phyloP scores from a whole-genome alignment of 78 protist genomes.

The Chrysochromulina parva region DNA sequence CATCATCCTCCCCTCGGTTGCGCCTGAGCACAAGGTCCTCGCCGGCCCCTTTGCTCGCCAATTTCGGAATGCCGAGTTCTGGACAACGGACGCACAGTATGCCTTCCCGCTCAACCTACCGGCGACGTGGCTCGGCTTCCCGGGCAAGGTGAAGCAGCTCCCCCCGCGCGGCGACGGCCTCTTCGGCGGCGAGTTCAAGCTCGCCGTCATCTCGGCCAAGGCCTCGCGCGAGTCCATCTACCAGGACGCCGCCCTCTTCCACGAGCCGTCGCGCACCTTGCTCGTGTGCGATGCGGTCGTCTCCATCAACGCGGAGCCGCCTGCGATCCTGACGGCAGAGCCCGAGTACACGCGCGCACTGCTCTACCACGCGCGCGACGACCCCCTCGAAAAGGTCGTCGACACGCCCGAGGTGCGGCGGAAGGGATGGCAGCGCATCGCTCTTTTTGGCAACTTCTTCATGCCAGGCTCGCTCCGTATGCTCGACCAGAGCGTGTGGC shows the following conservation, averaged over 20 bases:
- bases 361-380: constrained; percentile 24
- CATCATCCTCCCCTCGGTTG: constrained; percentile 22
- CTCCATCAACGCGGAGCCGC: not conserved
- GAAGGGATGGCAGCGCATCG: constrained; percentile 38
- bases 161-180: not conserved
- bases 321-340: not conserved
- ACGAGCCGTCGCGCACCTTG: constrained; percentile 20
- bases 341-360: constrained; percentile 33
- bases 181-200: not conserved
- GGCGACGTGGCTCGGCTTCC: not conserved
- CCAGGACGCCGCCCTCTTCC: constrained; percentile 8
- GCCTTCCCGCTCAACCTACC: constrained; percentile 25
- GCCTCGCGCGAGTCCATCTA: not conserved
- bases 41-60: constrained; percentile 30
- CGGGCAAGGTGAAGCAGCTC: not conserved
- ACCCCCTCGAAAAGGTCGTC: not conserved
- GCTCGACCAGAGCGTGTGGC: not conserved
- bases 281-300: constrained; percentile 9
- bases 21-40: not conserved
- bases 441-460: constrained; percentile 24
- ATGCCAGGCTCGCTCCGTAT: not conserved
- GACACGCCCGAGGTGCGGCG: not conserved
- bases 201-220: constrained; percentile 14
- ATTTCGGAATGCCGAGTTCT: constrained; percentile 2
- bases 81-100: not conserved